phyloP scores from a whole-genome alignment of 192 early-diverging fungal genomes.

The Rhizophagus sp. region DNA sequence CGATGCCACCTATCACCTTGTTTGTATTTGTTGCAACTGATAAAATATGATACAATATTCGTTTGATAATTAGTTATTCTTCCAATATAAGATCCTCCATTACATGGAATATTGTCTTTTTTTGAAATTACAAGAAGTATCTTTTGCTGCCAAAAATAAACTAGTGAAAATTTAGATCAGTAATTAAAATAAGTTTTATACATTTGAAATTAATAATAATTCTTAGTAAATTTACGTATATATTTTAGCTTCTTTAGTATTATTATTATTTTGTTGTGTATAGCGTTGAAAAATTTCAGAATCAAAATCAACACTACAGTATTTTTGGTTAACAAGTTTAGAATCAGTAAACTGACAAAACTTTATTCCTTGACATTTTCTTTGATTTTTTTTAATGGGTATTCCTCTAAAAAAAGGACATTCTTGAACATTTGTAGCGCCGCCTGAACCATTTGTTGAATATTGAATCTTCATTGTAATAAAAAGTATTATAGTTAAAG shows the following conservation, averaged over 20 bases:
- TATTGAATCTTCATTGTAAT: not conserved
- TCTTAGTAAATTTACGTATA: not conserved
- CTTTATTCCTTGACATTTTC: too few relatives aligned
- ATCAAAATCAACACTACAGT: too few relatives aligned
- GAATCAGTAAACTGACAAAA: too few relatives aligned
- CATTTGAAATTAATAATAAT: not conserved
- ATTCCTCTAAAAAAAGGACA: too few relatives aligned
- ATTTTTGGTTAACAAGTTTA: too few relatives aligned
- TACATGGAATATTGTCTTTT: not conserved
- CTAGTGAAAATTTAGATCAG: not conserved
- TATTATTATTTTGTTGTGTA: not conserved
- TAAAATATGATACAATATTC: not conserved
- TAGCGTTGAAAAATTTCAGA: too few relatives aligned
- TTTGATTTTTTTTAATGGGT: too few relatives aligned
- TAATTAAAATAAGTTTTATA: not conserved
- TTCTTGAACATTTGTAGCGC: not conserved
- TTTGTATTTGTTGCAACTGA: not conserved
- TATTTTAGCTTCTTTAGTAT: not conserved
- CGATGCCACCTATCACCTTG: not conserved
- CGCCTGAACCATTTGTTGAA: not conserved
- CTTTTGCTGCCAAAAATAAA: not conserved
- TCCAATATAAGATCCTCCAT: not conserved
- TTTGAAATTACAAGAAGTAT: not conserved
- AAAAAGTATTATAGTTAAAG: not conserved
- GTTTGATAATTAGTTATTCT: not conserved